Evolutionary conservation across 441 rosid genomes (phyloP).

Genomic region (Jatropha podagrica): DNA sequence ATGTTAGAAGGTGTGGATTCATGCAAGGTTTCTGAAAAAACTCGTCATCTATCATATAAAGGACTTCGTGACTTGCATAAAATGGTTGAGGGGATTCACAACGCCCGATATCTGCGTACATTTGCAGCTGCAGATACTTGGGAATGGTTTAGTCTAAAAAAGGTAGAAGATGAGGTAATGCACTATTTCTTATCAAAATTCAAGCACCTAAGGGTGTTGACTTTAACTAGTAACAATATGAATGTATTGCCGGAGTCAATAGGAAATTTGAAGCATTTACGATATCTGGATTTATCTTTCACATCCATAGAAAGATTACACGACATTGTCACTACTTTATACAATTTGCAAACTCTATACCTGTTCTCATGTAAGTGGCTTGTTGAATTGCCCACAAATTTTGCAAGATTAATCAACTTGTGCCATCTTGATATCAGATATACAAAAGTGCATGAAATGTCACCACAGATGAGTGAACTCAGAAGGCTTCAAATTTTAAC

Average conservation of each 20-base stretch:
- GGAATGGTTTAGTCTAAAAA: neutral
- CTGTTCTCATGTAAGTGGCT: neutral
- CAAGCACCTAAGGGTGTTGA: neutral
- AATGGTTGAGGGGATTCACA: neutral
- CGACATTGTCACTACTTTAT: neutral
- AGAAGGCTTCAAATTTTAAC: neutral
- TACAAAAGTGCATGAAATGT: neutral
- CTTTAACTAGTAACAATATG: slow-evolving; percentile 8
- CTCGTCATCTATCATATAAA: neutral
- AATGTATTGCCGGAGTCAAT: slow-evolving; percentile 29
- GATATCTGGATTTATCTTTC: neutral
- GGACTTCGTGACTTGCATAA: neutral
- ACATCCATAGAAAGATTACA: neutral
- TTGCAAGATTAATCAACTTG: neutral
- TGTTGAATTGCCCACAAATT: neutral
- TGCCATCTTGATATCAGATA: neutral
- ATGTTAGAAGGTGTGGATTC: slow-evolving; percentile 10
- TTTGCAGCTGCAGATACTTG: neutral
- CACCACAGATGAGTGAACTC: neutral
- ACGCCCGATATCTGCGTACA: slow-evolving; percentile 2
- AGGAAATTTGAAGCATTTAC: neutral
- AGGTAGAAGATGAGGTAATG: slow-evolving; percentile 6
- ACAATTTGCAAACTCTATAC: neutral
- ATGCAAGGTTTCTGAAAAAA: neutral
- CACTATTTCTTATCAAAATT: neutral